Percentiles rank a stretch among this genome's conserved stretches.
These are phyloP conservation scores for Calonectria crousiana DNA, from an alignment of 2,329 filamentous ascomycete genomes.

Conservation along the genomic window DNA sequence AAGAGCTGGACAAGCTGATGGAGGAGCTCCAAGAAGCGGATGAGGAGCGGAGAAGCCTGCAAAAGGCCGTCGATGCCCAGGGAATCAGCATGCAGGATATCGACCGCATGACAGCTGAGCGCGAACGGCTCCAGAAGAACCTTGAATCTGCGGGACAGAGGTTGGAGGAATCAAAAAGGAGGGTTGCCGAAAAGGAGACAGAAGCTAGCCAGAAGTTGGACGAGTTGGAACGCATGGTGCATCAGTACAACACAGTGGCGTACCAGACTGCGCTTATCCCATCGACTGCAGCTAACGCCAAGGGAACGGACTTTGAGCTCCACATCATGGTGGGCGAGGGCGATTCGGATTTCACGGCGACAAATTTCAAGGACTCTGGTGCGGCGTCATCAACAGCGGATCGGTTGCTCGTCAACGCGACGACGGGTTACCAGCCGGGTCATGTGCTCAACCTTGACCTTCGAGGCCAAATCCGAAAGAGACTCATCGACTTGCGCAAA, in stretches of 20 bases:
- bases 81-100: slow-evolving; percentile 98
- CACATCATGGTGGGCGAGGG: slow-evolving; percentile 84
- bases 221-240: slow-evolving; percentile 89
- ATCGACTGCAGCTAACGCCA: slow-evolving; percentile 84
- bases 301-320: slow-evolving; percentile 87
- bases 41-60: slow-evolving; percentile 82
- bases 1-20: slow-evolving; percentile 84
- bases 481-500: slow-evolving; percentile 83
- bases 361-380: slow-evolving; percentile 62
- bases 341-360: slow-evolving; percentile 79
- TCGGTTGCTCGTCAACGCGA: slow-evolving; percentile 83
- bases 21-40: slow-evolving; percentile 84
- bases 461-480: slow-evolving; percentile 83
- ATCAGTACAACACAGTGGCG: slow-evolving; percentile 92
- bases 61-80: slow-evolving; percentile 89
- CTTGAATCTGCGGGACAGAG: slow-evolving; percentile 81
- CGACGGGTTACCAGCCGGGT: slow-evolving; percentile 89
- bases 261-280: slow-evolving; percentile 96
- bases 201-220: slow-evolving; percentile 89
- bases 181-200: slow-evolving; percentile 86
- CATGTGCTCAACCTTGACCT: slow-evolving; percentile 92
- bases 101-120: slow-evolving; percentile 97
- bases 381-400: slow-evolving; percentile 66
- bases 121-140: slow-evolving; percentile 90
- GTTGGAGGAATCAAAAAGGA: slow-evolving; percentile 87